Evolutionary conservation across 1,284 basidiomycete genomes (phyloP).

Genomic region (Puccinia triticina): DNA sequence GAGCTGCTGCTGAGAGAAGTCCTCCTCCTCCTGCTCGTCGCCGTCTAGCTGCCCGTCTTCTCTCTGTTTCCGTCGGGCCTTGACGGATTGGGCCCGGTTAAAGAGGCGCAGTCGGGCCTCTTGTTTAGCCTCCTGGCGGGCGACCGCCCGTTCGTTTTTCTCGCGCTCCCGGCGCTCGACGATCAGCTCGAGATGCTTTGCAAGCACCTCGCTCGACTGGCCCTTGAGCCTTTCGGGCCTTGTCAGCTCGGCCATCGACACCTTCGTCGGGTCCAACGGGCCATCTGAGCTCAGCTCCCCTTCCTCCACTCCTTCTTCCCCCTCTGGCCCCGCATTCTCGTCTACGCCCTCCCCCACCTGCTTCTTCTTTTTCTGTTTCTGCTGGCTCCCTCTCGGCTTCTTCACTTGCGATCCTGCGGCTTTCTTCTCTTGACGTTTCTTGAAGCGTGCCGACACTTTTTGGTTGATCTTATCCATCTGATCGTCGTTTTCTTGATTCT

Average conservation of each 20-base stretch:
- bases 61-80: constrained; percentile 5
- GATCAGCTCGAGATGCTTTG: constrained; percentile 36
- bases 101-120: not conserved
- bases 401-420: not conserved
- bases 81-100: constrained; percentile 7
- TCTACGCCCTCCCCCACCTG: not conserved
- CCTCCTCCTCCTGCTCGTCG: not conserved
- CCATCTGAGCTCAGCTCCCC: constrained; percentile 3
- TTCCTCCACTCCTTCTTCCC: not conserved
- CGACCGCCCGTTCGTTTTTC: constrained; percentile 28
- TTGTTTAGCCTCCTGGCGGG: constrained; percentile 36
- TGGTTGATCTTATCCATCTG: not conserved
- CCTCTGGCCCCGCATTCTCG: not conserved
- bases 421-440: not conserved
- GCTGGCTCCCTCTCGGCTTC: not conserved
- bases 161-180: constrained; percentile 48
- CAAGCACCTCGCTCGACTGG: constrained; percentile 49
- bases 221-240: constrained; percentile 70
- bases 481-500: not conserved
- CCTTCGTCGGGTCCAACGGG: constrained; percentile 73
- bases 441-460: not conserved
- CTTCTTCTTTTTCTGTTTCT: not conserved
- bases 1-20: not conserved
- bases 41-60: not conserved
- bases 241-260: constrained; percentile 76